Evolutionary conservation across 2,329 filamentous ascomycete genomes (phyloP).

Genomic region (Pseudocercospora fuligena): DNA sequence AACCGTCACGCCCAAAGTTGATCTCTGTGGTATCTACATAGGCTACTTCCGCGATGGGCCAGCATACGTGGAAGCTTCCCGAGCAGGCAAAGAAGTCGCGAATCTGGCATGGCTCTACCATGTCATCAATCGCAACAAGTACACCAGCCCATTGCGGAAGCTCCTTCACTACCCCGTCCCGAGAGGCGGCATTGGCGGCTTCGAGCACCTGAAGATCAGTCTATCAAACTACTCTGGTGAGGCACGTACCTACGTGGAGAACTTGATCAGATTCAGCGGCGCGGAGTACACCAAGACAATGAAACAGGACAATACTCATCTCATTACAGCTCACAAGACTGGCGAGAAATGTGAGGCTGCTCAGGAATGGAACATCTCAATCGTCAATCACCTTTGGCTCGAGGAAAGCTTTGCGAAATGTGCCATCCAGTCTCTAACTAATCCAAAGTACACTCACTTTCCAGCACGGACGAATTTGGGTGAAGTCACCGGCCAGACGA

Average conservation of each 20-base stretch:
- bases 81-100: constrained; percentile 79
- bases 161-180: constrained; percentile 90
- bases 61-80: constrained; percentile 77
- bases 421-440: constrained; percentile 72
- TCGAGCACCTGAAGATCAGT: constrained; percentile 77
- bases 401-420: constrained; percentile 96
- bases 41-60: constrained; percentile 84
- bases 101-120: constrained; percentile 94
- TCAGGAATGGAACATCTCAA: constrained; percentile 85
- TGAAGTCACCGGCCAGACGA: constrained; percentile 89
- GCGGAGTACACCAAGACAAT: constrained; percentile 93
- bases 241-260: constrained; percentile 89
- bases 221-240: constrained; percentile 97
- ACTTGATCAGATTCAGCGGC: constrained; percentile 81
- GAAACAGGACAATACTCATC: constrained; percentile 92
- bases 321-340: constrained; percentile 85
- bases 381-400: constrained; percentile 95
- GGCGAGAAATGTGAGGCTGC: constrained; percentile 95
- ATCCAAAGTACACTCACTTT: constrained; percentile 81
- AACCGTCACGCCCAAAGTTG: constrained; percentile 65
- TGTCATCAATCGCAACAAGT: constrained; percentile 84
- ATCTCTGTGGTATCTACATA: constrained; percentile 79
- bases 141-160: constrained; percentile 81
- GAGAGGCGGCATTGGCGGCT: constrained; percentile 75
- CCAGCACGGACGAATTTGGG: constrained; percentile 87